Base-by-base conservation (phyloP, 202 grass and related monocot genomes). In the Cymbopogon flexuosus region DNA sequence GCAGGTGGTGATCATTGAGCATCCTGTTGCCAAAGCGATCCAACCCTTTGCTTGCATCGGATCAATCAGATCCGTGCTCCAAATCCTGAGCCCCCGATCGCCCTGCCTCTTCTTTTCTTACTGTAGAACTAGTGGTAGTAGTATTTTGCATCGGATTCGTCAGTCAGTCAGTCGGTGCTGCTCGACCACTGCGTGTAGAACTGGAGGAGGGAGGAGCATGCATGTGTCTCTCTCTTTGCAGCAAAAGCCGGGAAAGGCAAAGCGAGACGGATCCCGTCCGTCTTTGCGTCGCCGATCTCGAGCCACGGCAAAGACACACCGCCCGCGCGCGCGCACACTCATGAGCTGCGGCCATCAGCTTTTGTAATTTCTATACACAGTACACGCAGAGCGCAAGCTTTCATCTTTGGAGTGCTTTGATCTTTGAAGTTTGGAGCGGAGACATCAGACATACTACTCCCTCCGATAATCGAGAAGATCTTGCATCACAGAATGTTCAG, bases 61-160 rank as follows among this genome's bases (percentile, higher is more conserved):
- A 89, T 89, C 73, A 57, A 63, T 74, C 54, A 71, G 60, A 82
- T 82, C 79, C 72, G 59, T 62, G 61, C 40, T 85, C 62, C 86
- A 75, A 74, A 36, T 18, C 54, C 9, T 2, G 43, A 5, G 33
- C 41, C 62, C 36, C 16, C 63, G 63, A 37, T 66, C 63, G 0
- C 23, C 12, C 61, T 49, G 45, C 47, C 14, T 24, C 9, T 35
- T 9, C 8, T 3, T 5, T 10, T 11, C 8, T 6, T 51, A 18
- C 46, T 51, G 15, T 18, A 18, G 0, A 14, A 43, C 10, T 14
- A 15, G 1, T 35, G 2, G 10, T 18, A 19, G 3, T 34, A 5
- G 9, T 18, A 31, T 15, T 18, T 52, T 76, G 56, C 81, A 58
- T 81, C 59, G 76, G 82, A 81, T 72, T 61, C 71, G 19, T 36